Conservation (phyloP, 106 monocot genomes). For the Xerophyta viscosa region DNA sequence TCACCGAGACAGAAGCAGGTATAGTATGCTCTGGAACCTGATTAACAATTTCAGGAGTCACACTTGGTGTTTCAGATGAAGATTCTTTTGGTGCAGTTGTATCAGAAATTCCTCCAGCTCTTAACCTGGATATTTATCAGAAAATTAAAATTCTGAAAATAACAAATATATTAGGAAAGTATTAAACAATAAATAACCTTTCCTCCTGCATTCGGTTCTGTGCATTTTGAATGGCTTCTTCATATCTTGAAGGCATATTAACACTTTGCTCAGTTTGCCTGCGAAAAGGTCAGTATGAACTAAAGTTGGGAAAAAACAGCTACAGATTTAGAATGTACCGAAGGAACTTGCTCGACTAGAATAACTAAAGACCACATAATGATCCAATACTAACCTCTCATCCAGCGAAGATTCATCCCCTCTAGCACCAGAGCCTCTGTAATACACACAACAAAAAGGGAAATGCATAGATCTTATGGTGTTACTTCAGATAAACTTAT, state of each 20-base stretch:
- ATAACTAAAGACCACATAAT: not conserved
- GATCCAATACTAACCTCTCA: conserved; percentile 32
- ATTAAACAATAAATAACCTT: conserved; percentile 26
- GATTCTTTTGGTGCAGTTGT: conserved; percentile 25
- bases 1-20: conserved; percentile 5
- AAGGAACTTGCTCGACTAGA: no score
- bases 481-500: not conserved
- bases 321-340: no score
- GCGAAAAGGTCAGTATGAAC: conserved; percentile 24
- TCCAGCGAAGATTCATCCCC: conserved; percentile 44
- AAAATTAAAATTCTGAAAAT: conserved; percentile 7
- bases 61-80: conserved; percentile 8
- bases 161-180: conserved; percentile 3
- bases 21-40: conserved; percentile 10
- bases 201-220: conserved; percentile 28
- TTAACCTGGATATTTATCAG: conserved; percentile 21
- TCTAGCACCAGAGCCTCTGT: conserved; percentile 55
- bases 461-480: not conserved
- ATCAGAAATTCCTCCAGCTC: conserved; percentile 29
- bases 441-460: conserved; percentile 6
- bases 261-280: conserved; percentile 54
- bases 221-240: conserved; percentile 43
- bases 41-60: conserved; percentile 12
- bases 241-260: conserved; percentile 71
- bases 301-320: no score